Evolutionary conservation across 2,329 filamentous ascomycete genomes (phyloP).

Genomic region (Ceratocystis smalleyi): DNA sequence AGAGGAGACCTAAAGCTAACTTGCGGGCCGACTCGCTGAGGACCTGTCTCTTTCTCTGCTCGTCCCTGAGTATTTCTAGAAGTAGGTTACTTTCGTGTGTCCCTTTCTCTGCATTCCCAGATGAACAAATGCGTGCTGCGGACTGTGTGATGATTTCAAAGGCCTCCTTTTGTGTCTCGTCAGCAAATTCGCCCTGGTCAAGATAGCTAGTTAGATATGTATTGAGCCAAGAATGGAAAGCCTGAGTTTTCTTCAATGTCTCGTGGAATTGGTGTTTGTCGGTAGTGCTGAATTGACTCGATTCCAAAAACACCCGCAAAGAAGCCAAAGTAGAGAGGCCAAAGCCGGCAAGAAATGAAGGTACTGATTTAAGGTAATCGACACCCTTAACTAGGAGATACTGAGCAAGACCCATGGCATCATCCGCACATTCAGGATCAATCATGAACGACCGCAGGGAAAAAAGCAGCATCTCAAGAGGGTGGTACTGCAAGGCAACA

Average conservation of each 20-base stretch:
- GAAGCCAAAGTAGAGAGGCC: constrained; percentile 66
- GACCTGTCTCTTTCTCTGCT: constrained; percentile 43
- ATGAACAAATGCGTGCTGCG: constrained; percentile 49
- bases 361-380: constrained; percentile 45
- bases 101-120: constrained; percentile 52
- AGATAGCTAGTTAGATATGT: constrained; percentile 48
- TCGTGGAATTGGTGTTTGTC: constrained; percentile 69
- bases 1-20: constrained; percentile 57
- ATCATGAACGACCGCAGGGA: constrained; percentile 63
- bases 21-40: constrained; percentile 55
- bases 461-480: constrained; percentile 77
- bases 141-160: constrained; percentile 55
- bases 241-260: constrained; percentile 59
- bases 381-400: constrained; percentile 62
- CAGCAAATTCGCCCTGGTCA: constrained; percentile 36
- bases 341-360: constrained; percentile 69
- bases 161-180: constrained; percentile 32
- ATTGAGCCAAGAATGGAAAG: constrained; percentile 66
- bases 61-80: constrained; percentile 64
- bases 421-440: constrained; percentile 76
- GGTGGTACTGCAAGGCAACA: constrained; percentile 61
- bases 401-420: constrained; percentile 71
- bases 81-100: constrained; percentile 68
- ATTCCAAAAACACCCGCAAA: constrained; percentile 58
- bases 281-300: constrained; percentile 61